A percentile compares a stretch with the other conserved stretches of the same genome.
These are phyloP conservation scores for Hygrophorus pudorinus DNA, from an alignment of 768 basidiomycete genomes.

Conservation along the genomic window DNA sequence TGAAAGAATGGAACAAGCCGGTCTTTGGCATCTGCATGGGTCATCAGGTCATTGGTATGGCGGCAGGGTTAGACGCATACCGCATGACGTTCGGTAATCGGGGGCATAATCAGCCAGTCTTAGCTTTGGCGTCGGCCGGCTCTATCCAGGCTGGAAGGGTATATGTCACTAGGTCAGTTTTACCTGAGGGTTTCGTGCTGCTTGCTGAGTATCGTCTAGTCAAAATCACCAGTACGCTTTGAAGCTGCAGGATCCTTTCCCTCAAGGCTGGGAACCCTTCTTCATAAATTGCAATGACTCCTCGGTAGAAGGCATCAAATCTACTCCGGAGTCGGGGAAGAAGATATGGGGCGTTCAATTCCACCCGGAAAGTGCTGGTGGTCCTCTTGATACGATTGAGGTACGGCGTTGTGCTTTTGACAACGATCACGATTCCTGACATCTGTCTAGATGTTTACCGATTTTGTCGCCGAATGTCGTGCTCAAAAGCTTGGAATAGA, in stretches of 20 bases:
- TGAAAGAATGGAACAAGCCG: constrained; percentile 86
- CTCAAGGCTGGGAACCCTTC: constrained; percentile 95
- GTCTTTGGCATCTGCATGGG: constrained; percentile 99
- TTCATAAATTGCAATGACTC: constrained; percentile 99
- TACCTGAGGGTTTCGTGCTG: background rate
- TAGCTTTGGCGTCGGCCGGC: constrained; percentile 88
- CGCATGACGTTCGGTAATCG: constrained; percentile 99
- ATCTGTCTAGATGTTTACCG: constrained; percentile 77
- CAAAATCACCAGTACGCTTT: constrained; percentile 99
- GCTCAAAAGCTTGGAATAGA: constrained; percentile 31
- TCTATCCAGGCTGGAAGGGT: constrained; percentile 94
- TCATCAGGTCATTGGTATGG: constrained; percentile 96
- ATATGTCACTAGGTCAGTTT: constrained; percentile 83
- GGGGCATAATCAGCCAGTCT: constrained; percentile 97
- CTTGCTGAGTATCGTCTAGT: constrained; percentile 25
- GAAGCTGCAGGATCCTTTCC: constrained; percentile 89
- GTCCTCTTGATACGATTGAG: constrained; percentile 98
- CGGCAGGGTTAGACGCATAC: constrained; percentile 92
- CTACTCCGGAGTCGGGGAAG: constrained; percentile 80
- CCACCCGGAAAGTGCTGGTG: constrained; percentile 97
- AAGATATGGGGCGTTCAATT: constrained; percentile 98
- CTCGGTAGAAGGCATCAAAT: constrained; percentile 97
- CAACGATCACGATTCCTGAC: background rate
- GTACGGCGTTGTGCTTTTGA: constrained; percentile 29
- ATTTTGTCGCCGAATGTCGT: constrained; percentile 78